Conservation (phyloP, 306 rosid species). For the Gastrolobium bilobum region DNA sequence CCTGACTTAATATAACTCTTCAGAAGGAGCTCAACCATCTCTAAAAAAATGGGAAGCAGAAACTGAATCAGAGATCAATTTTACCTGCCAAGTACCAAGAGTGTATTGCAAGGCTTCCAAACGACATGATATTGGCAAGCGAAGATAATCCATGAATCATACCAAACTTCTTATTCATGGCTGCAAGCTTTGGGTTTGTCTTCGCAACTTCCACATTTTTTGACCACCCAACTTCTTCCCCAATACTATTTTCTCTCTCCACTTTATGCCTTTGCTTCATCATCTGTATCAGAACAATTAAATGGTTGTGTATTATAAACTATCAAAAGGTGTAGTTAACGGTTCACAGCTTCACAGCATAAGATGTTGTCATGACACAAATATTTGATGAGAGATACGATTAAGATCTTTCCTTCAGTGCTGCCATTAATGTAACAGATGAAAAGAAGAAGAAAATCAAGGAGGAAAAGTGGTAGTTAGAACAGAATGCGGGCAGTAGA, state of each 20-base stretch:
- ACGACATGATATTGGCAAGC: conserved; percentile 91
- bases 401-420: conserved; percentile 4
- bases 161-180: conserved; percentile 98
- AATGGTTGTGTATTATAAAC: conserved; percentile 29
- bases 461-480: conserved; percentile 5
- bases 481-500: neutral
- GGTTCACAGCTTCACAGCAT: conserved; percentile 28
- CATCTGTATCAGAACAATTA: conserved; percentile 68
- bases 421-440: conserved; percentile 22
- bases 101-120: conserved; percentile 96
- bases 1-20: conserved; percentile 12
- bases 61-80: conserved; percentile 66
- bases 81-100: conserved; percentile 98
- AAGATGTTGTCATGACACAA: conserved; percentile 30
- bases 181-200: conserved; percentile 86
- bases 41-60: conserved; percentile 35
- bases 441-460: conserved; percentile 2
- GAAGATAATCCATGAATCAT: conserved; percentile 98
- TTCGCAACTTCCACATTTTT: conserved; percentile 94
- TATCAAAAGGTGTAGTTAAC: neutral
- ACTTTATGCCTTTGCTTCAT: conserved; percentile 98
- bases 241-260: conserved; percentile 85
- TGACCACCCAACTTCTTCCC: conserved; percentile 94
- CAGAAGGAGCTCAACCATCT: conserved; percentile 45
- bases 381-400: neutral